phyloP scores from a whole-genome alignment of 352 stramenopile species.

The Phytophthora pinifolia region DNA sequence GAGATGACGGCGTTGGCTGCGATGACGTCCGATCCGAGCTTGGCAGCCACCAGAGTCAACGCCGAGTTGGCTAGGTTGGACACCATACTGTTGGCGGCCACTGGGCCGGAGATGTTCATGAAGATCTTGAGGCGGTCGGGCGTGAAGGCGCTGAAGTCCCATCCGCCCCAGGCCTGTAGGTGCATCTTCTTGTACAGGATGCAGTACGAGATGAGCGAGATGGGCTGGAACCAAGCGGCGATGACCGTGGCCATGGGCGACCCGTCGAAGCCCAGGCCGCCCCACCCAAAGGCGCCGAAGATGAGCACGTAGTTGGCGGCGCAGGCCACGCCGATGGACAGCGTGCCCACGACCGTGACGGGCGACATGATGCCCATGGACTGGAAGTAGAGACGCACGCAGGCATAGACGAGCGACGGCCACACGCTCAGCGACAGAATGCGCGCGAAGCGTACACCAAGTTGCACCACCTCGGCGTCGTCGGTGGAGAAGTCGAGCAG shows the following conservation, averaged over 20 bases:
- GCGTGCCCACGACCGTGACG: slow-evolving; percentile 64
- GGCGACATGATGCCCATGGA: slow-evolving; percentile 79
- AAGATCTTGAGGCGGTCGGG: slow-evolving; percentile 62
- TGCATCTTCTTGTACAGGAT: slow-evolving; percentile 78
- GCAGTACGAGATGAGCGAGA: slow-evolving; percentile 74
- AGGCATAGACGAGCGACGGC: slow-evolving; percentile 76
- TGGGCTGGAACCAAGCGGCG: slow-evolving; percentile 79
- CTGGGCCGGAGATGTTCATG: slow-evolving; percentile 60
- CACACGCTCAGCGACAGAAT: slow-evolving; percentile 82
- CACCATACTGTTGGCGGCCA: slow-evolving; percentile 67
- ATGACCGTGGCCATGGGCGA: slow-evolving; percentile 77
- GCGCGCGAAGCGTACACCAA: slow-evolving; percentile 71
- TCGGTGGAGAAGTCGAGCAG: slow-evolving; percentile 64
- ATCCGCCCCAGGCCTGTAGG: slow-evolving; percentile 67
- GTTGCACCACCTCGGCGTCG: slow-evolving; percentile 58
- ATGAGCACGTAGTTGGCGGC: slow-evolving; percentile 68
- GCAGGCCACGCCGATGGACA: slow-evolving; percentile 66
- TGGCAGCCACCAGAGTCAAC: slow-evolving; percentile 68
- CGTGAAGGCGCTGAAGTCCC: slow-evolving; percentile 61
- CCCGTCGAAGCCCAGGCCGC: slow-evolving; percentile 71
- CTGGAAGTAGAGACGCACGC: slow-evolving; percentile 82
- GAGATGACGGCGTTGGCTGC: slow-evolving; percentile 77
- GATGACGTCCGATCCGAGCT: slow-evolving; percentile 74
- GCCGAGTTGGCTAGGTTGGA: slow-evolving; percentile 73
- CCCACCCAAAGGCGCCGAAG: slow-evolving; percentile 56